A percentile compares a stretch with the other conserved stretches of the same genome.
Conservation (phyloP, 176 grass and related monocot genomes). For the Thinopyrum elongatum region DNA sequence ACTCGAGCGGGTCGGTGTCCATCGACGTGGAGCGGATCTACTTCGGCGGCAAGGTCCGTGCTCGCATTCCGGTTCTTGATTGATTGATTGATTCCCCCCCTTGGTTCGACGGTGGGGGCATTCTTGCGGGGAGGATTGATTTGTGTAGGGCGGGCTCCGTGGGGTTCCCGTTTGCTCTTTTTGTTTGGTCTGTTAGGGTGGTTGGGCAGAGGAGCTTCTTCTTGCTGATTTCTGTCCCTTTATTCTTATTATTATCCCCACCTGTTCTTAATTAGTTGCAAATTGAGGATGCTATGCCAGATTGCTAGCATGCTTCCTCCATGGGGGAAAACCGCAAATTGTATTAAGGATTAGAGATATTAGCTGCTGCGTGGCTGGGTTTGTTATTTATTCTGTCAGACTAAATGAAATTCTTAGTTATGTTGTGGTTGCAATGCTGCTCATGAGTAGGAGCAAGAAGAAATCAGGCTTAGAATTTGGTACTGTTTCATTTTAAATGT, state of each 20-base stretch:
- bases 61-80: slow-evolving; percentile 5
- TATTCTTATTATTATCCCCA: neutral
- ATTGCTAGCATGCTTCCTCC: neutral
- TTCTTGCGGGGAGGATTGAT: slow-evolving; percentile 20
- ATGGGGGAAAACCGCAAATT: neutral
- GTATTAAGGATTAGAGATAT: neutral
- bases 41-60: slow-evolving; percentile 85
- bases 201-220: neutral
- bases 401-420: neutral
- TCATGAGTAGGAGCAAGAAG: neutral
- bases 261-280: neutral
- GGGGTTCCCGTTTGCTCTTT: slow-evolving; percentile 11
- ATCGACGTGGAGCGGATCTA: slow-evolving; percentile 85
- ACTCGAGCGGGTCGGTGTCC: slow-evolving; percentile 87
- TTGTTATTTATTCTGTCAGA: neutral
- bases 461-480: neutral
- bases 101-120: neutral
- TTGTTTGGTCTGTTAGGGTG: neutral
- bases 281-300: neutral
- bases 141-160: neutral
- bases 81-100: neutral
- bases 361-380: neutral
- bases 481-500: slow-evolving; percentile 1
- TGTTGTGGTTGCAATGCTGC: slow-evolving; percentile 27
- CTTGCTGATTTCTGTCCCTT: neutral